phyloP scores from a whole-genome alignment of 345 rosid species.

The Ceriops tagal region DNA sequence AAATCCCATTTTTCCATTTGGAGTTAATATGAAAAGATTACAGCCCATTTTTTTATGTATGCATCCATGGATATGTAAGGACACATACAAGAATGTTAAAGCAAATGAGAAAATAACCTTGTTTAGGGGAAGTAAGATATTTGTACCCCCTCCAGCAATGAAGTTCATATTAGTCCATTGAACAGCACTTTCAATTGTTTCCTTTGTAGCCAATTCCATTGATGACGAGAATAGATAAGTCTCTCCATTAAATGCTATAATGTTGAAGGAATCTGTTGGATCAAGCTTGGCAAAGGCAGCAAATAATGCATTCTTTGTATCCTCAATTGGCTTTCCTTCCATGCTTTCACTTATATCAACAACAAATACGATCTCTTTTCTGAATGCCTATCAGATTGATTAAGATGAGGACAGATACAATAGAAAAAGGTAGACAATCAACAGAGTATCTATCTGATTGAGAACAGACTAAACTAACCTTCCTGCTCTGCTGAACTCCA shows the following conservation, averaged over 20 bases:
- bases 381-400: conserved; percentile 52
- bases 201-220: conserved; percentile 59
- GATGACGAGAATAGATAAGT: conserved; percentile 57
- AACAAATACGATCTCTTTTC: conserved; percentile 71
- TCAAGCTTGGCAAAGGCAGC: conserved; percentile 53
- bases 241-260: conserved; percentile 72
- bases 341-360: conserved; percentile 92
- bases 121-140: conserved; percentile 64
- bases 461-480: conserved; percentile 42
- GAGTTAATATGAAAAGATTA: not conserved
- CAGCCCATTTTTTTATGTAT: not conserved
- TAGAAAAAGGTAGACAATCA: conserved; percentile 7
- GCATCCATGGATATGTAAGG: not conserved
- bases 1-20: not conserved
- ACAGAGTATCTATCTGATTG: not conserved
- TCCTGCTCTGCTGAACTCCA: conserved; percentile 44
- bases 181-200: conserved; percentile 56
- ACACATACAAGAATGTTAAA: not conserved
- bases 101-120: conserved; percentile 40
- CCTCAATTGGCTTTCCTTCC: conserved; percentile 70
- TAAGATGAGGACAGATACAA: conserved; percentile 19
- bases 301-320: conserved; percentile 56
- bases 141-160: conserved; percentile 62
- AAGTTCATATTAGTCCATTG: conserved; percentile 68
- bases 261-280: conserved; percentile 73